Conservation (phyloP, 2,329 filamentous ascomycete genomes). For the Tolypocladium nubicola region DNA sequence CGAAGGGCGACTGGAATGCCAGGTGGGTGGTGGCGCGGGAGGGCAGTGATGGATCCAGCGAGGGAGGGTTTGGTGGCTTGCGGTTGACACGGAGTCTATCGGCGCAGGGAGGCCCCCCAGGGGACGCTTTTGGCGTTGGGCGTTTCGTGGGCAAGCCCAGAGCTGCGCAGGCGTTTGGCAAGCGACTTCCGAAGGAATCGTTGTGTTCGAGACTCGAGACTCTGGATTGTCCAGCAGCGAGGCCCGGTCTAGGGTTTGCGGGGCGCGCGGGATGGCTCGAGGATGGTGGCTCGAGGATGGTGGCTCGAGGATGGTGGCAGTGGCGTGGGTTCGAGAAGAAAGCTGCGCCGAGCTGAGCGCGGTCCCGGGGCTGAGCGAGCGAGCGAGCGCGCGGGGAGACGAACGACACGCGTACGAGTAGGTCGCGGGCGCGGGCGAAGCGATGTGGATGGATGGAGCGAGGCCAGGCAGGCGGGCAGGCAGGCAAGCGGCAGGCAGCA, state of each 20-base stretch:
- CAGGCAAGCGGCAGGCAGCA: not conserved
- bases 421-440: not conserved
- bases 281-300: too few species aligned
- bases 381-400: not conserved
- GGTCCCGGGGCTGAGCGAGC: too few species aligned
- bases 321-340: not conserved
- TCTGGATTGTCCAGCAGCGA: not conserved
- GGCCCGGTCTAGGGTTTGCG: not conserved
- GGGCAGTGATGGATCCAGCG: not conserved
- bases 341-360: not conserved
- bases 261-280: not conserved
- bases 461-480: not conserved
- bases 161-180: not conserved
- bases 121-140: not conserved
- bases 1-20: constrained; percentile 13
- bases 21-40: not conserved
- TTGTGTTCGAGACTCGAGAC: not conserved
- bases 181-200: not conserved
- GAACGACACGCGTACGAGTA: not conserved
- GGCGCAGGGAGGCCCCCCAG: not conserved
- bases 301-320: not conserved
- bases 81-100: constrained; percentile 11
- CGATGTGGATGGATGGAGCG: not conserved
- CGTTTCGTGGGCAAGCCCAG: not conserved
- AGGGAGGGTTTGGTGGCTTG: constrained; percentile 12